These are phyloP conservation scores for Debaryomyces sp. DNA, from an alignment of 1,139 yeast species.

Conservation along the genomic window DNA sequence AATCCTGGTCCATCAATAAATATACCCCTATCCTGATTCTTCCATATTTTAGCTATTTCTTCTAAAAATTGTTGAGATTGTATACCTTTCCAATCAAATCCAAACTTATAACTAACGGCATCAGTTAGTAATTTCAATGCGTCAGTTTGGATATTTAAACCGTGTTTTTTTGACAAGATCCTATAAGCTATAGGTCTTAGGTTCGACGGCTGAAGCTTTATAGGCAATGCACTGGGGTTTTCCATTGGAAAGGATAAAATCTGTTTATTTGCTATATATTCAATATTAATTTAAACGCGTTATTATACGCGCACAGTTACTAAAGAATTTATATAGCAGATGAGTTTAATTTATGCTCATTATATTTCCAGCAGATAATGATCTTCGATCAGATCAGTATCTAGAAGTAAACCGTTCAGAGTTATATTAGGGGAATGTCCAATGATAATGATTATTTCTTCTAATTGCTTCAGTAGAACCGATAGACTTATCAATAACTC, in stretches of 20 bases:
- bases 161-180: constrained; percentile 87
- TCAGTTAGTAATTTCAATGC: constrained; percentile 77
- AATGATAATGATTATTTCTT: constrained; percentile 5
- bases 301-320: constrained; percentile 2
- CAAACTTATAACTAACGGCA: constrained; percentile 72
- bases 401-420: neutral
- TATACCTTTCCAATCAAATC: constrained; percentile 82
- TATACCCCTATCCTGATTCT: constrained; percentile 81
- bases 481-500: constrained; percentile 5
- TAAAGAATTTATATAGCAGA: neutral
- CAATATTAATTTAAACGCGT: constrained; percentile 1
- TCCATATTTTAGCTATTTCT: constrained; percentile 82
- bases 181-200: constrained; percentile 91
- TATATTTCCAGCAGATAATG: neutral
- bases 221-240: constrained; percentile 51
- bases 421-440: neutral
- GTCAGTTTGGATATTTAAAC: constrained; percentile 83
- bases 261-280: neutral
- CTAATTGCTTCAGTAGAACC: constrained; percentile 5
- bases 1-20: constrained; percentile 81
- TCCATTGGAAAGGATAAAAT: constrained; percentile 6
- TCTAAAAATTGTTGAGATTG: constrained; percentile 72
- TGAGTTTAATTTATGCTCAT: neutral
- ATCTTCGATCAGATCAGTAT: neutral
- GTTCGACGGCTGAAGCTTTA: constrained; percentile 75